Base-by-base conservation (phyloP, 1,284 basidiomycete species). In the Naganishia cerealis region DNA sequence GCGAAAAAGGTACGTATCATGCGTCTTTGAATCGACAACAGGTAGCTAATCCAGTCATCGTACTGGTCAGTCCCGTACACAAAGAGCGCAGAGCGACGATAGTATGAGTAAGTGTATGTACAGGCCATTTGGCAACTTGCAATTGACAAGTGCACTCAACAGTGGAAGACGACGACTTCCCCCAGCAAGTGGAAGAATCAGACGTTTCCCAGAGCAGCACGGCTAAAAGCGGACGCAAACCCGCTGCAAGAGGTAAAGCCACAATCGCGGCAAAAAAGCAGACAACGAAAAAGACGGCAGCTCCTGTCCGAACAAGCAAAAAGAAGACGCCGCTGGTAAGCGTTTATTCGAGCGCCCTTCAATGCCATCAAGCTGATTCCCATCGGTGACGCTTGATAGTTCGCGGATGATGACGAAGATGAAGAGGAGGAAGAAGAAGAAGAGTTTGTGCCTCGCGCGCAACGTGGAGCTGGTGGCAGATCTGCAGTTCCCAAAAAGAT, bases 41-140 rank as follows among this genome's bases (percentile, higher is more conserved):
- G 21, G n/a, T 50, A 24, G 21, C 46, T 4, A 69, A 72, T 33
- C 8, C 63, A 10, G 65, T 0, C n/a, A 13, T 48, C 42, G 29
- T 33, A 57, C 33, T 46, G 55, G 0, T n/a, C 9, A 58, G 18
- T 21, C 33, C 74, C n/a, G 84, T 87, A 87, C 74, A 82, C 81
- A 24, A 83, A 82, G 73, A 82, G 80, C 24, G 80, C 80, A 42
- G 48, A 69, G 67, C 48, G 85, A 85, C 33, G 91, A 94, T 75
- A 93, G 90, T 16, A 94, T 93, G 90, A 82, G 85, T 82, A 84
- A 87, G 85, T 70, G 0, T 0, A 39, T 16, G 4, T n/a, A 18
- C 57, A 16, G 5, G 21, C 54, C 7, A 2, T 26, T 46, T 10
- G 13, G 2, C n/a, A 5, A 24, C 57, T 66, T 21, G 59, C 54